A percentile compares a stretch with the other conserved stretches of the same genome.
Conservation (phyloP, 2,329 filamentous ascomycete genomes). For the Paracoccidioides brasiliensis region DNA sequence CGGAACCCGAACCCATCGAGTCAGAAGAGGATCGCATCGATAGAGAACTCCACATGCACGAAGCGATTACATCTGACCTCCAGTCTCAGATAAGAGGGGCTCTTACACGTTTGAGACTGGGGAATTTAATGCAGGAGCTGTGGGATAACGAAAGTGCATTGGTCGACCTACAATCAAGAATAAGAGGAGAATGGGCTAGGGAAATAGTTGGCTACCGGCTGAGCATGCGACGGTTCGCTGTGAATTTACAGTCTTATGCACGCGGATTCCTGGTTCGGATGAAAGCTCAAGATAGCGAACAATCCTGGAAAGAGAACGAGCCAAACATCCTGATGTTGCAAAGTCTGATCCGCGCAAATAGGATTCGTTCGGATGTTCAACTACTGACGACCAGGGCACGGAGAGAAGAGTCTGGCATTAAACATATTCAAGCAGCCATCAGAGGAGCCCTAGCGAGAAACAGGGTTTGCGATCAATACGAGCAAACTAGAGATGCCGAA, state of each 20-base stretch:
- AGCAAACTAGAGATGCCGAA: constrained; percentile 49
- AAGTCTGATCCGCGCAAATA: constrained; percentile 55
- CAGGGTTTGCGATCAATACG: constrained; percentile 40
- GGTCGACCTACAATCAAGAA: constrained; percentile 69
- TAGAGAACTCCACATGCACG: constrained; percentile 66
- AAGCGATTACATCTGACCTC: constrained; percentile 59
- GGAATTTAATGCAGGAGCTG: constrained; percentile 70
- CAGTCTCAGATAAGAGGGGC: constrained; percentile 81
- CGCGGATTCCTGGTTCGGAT: constrained; percentile 64
- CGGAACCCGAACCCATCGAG: constrained; percentile 58
- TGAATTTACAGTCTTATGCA: constrained; percentile 63
- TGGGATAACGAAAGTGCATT: constrained; percentile 76
- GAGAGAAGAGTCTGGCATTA: constrained; percentile 32
- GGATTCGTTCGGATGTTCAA: constrained; percentile 31
- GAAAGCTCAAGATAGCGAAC: constrained; percentile 48
- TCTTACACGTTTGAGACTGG: constrained; percentile 60
- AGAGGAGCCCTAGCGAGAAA: constrained; percentile 34
- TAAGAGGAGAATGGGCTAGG: constrained; percentile 76
- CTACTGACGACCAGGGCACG: constrained; percentile 27
- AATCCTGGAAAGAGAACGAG: constrained; percentile 62
- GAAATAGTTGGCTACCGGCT: constrained; percentile 73
- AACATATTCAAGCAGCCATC: constrained; percentile 44
- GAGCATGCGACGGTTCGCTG: constrained; percentile 69
- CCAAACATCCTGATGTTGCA: constrained; percentile 65
- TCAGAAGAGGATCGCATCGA: constrained; percentile 82